Conservation (phyloP, 495 filamentous ascomycete species). For the Aspergillus nanangensis region DNA sequence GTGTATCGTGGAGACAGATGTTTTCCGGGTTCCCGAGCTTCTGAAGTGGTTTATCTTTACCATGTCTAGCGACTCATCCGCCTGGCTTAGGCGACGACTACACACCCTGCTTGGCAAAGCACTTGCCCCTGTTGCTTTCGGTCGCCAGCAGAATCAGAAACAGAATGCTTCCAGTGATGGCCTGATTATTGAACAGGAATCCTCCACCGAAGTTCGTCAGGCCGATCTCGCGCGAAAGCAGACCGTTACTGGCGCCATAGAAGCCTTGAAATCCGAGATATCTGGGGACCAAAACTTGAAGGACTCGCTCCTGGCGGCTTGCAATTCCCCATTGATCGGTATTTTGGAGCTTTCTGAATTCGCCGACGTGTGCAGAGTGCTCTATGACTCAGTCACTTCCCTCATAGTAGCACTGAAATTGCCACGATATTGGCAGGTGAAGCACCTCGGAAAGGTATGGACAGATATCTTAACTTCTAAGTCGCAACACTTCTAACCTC, state of each 20-base stretch:
- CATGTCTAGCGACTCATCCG: conserved; percentile 73
- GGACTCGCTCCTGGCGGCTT: conserved; percentile 71
- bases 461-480: not conserved
- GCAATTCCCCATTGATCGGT: conserved; percentile 61
- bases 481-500: conserved; percentile 5
- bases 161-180: conserved; percentile 41
- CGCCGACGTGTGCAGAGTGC: conserved; percentile 66
- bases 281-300: conserved; percentile 57
- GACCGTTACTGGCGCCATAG: conserved; percentile 71
- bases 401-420: conserved; percentile 60
- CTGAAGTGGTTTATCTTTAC: conserved; percentile 65
- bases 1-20: conserved; percentile 72
- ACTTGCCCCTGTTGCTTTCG: conserved; percentile 77
- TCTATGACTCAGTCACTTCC: conserved; percentile 64
- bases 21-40: conserved; percentile 57
- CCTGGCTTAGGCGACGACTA: conserved; percentile 69
- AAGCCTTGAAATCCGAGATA: conserved; percentile 69
- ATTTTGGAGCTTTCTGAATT: conserved; percentile 72
- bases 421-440: conserved; percentile 66
- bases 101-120: conserved; percentile 63
- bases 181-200: conserved; percentile 80
- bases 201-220: conserved; percentile 61
- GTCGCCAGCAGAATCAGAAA: conserved; percentile 40
- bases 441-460: conserved; percentile 57
- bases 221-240: conserved; percentile 67